Base-by-base conservation (phyloP, 2,329 filamentous ascomycete genomes). In the Epichloe aotearoae region DNA sequence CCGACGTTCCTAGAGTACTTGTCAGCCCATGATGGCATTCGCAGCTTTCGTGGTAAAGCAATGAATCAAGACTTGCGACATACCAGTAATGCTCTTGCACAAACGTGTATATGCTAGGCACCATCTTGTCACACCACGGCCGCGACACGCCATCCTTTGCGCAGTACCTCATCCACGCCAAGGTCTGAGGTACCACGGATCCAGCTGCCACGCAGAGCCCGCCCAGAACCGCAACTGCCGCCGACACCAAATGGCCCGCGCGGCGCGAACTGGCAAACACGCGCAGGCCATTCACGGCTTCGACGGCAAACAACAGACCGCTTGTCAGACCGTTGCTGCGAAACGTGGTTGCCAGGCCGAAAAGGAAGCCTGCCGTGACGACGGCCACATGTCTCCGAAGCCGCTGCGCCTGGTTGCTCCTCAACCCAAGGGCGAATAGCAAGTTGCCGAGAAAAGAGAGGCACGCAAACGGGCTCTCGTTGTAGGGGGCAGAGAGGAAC, bases 51-150 rank as follows among this genome's bases (percentile, higher is more conserved):
- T 30, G 30, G 1, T n/a, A 4, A 4, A 12, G 33, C 5, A 5
- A 36, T 46, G 19, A 17, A 19, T 26, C 20, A n/a, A 11, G 12
- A 15, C 10, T n/a, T 17, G 14, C 1, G 5, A 66, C 80, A 65
- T 75, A 95, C 90, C 93, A 98, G 67, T 98, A 97, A 60, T 86
- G 74, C 44, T 75, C 74, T 64, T 98, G 93, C 2, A 97, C 91
- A 73, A 86, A 97, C 0, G 81, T 76, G 67, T 95, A 97, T 53
- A 98, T 90, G 64, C 88, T 95, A 4, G 93, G 93, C 12, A 90
- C 55, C n/a, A 69, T 64, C 17, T 71, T 74, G 19, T 66, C 63
- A 64, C 93, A 98, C 93, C 93, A 98, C 4, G 81, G 77, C 51
- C 86, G 72, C 7, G 58, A 58, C 42, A 62, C 60, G 17, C 62